Evolutionary conservation across 495 filamentous ascomycete genomes (phyloP).

Genomic region (Penicillium ochrochloron): DNA sequence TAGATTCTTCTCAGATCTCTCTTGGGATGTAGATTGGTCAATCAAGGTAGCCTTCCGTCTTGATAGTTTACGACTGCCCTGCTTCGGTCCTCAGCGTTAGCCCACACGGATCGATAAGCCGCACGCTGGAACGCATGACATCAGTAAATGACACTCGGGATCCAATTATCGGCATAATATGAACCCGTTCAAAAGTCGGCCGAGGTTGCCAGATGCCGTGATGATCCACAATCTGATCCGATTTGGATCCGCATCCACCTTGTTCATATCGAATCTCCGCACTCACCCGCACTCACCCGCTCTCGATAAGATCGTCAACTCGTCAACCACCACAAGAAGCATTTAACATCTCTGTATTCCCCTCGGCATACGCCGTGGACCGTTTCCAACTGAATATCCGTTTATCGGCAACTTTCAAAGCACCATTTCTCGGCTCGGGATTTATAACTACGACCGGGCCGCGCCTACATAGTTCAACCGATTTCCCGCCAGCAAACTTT

Average conservation of each 20-base stretch:
- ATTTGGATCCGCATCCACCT: not conserved
- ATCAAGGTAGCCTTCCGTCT: not conserved
- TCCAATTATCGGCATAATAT: not conserved
- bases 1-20: too few relatives aligned
- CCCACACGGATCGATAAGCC: not conserved
- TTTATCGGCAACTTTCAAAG: not conserved
- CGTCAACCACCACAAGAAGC: not conserved
- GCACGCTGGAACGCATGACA: not conserved
- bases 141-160: not conserved
- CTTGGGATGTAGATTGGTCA: too few relatives aligned
- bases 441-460: not conserved
- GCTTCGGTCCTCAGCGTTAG: not conserved
- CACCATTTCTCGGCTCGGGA: not conserved
- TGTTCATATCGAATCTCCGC: conserved; percentile 24
- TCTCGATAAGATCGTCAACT: conserved; percentile 13
- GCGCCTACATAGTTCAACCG: not conserved
- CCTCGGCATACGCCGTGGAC: conserved; percentile 23
- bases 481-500: not conserved
- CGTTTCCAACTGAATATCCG: not conserved
- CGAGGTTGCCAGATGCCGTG: not conserved
- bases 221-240: conserved; percentile 1
- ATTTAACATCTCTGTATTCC: not conserved
- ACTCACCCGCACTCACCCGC: conserved; percentile 31
- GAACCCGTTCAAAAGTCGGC: not conserved
- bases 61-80: not conserved